phyloP scores from a whole-genome alignment of 345 rosid species.

The Sonneratia caseolaris region DNA sequence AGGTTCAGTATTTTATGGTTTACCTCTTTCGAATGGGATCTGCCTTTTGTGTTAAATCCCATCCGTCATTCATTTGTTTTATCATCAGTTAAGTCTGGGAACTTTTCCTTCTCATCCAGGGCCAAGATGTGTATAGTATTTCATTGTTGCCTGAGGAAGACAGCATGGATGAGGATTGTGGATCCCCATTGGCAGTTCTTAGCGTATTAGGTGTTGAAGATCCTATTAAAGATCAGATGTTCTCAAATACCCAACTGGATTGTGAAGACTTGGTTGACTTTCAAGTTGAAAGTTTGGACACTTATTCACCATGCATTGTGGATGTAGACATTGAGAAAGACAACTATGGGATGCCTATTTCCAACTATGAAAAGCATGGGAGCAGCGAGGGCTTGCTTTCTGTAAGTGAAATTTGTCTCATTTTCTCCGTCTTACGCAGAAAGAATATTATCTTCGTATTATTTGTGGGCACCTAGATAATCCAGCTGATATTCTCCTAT shows the following conservation, averaged over 20 bases:
- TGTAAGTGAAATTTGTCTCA: constrained; percentile 26
- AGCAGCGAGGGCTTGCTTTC: constrained; percentile 41
- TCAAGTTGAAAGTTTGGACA: constrained; percentile 42
- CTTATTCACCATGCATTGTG: constrained; percentile 52
- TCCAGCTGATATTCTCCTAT: too few relatives aligned
- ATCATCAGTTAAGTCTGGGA: neutral
- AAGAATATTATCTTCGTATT: neutral
- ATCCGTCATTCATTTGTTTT: neutral
- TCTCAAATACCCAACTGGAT: constrained; percentile 33
- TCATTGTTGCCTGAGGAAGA: constrained; percentile 60
- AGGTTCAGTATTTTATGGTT: constrained; percentile 14
- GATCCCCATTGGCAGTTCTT: constrained; percentile 44
- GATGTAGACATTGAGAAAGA: constrained; percentile 58
- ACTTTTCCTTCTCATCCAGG: constrained; percentile 23
- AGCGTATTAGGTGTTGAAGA: constrained; percentile 59
- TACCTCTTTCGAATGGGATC: neutral
- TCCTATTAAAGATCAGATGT: constrained; percentile 35
- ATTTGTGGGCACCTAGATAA: neutral
- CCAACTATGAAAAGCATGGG: constrained; percentile 33
- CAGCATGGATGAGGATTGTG: constrained; percentile 22
- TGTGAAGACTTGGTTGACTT: constrained; percentile 56
- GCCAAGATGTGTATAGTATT: constrained; percentile 48
- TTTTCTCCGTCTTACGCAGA: constrained; percentile 5
- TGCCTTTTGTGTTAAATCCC: neutral
- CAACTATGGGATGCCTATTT: constrained; percentile 26